Evolutionary conservation across 352 stramenopile genomes (phyloP), one percentile per base, ranked within the genome.

Genomic region (Pythium insidiosum): DNA sequence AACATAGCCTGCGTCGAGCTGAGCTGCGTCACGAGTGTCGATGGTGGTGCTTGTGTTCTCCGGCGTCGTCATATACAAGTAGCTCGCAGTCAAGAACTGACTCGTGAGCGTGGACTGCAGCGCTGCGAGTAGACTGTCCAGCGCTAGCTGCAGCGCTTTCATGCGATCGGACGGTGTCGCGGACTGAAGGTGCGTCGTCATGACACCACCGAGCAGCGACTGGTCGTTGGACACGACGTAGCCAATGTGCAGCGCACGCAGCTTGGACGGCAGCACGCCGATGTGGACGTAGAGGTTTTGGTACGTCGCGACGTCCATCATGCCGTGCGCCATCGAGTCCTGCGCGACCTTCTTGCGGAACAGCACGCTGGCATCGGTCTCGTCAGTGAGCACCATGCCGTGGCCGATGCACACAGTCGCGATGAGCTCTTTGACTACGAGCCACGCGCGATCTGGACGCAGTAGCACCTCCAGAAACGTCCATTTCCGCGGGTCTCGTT

Each of bases 381-480:
- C 71, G 24, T 84, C 69, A 2, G 58, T 47, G 20, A 91, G 41
- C 41, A 88, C 33, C 18, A 91, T 69, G 3, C 75, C 75, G 52
- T 88, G 82, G 30, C 65, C 56, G 26, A 91, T 91, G 58, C 78
- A 88, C 6, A 88, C 57, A 0, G 75, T 91, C 22, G 72, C 71
- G 20, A 88, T 55, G 12, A 91, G 74, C 56, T 88, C 78, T 35
- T 85, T 73, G n/a, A 91, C 77, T 41, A 91, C 39, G 11, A 73
- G 55, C 78, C 78, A 91, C 23, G 75, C 51, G 23, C 75, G 72
- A 24, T 90, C 77, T 1, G 77, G 74, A 3, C 77, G 77, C 19
- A 90, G 61, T 24, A 75, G 74, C 11, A 86, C 68, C 47, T 84
- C 58, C 25, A 90, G 49, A 42, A 90, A 83, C 13, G 56, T 72